Conservation (phyloP, 345 rosid species). For the Clausena lansium region DNA sequence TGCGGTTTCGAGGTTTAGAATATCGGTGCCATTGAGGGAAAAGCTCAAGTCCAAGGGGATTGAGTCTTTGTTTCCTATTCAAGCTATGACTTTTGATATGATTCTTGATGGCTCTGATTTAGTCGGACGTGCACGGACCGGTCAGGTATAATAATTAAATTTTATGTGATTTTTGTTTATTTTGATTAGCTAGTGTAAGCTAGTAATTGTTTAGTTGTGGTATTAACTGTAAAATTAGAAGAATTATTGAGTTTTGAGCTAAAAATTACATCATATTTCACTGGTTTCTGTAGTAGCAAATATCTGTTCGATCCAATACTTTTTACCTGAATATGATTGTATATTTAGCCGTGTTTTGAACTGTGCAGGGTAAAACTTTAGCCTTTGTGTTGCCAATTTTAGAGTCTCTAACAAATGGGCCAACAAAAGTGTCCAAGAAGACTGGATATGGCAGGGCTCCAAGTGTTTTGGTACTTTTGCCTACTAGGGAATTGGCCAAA, state of each 20-base stretch:
- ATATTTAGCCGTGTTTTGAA: neutral
- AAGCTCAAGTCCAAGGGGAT: conserved; percentile 75
- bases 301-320: neutral
- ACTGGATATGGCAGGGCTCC: conserved; percentile 87
- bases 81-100: conserved; percentile 76
- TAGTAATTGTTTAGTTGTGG: neutral
- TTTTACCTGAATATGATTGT: neutral
- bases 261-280: neutral
- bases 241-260: neutral
- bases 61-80: conserved; percentile 82
- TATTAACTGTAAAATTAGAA: neutral
- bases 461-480: conserved; percentile 85
- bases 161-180: neutral
- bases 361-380: conserved; percentile 83
- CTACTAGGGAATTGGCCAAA: conserved; percentile 90
- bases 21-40: conserved; percentile 60
- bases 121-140: conserved; percentile 96
- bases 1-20: conserved; percentile 64
- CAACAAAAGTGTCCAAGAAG: conserved; percentile 50
- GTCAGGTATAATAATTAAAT: conserved; percentile 52
- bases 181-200: neutral
- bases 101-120: conserved; percentile 76
- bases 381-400: conserved; percentile 96
- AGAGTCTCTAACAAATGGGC: conserved; percentile 82
- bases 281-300: neutral